Conservation (phyloP, 192 early-diverging fungal species). For the Dissophora ornata region DNA sequence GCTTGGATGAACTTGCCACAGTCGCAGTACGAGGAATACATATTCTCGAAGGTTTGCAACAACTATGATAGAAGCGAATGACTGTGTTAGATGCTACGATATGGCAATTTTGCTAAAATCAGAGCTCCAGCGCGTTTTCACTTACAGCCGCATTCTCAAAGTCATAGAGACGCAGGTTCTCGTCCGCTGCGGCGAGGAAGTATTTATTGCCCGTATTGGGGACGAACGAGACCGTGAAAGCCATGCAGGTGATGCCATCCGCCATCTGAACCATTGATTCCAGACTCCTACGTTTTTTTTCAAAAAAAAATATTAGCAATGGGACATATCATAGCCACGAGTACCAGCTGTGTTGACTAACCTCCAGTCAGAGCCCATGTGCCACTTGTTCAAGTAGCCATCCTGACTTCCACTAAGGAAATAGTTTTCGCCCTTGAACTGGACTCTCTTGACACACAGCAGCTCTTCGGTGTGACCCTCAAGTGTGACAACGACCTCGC, state of each 20-base stretch:
- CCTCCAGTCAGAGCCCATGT: constrained; percentile 85
- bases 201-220: constrained; percentile 95
- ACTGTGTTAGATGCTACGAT: too few species aligned
- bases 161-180: constrained; percentile 89
- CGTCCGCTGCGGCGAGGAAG: constrained; percentile 91
- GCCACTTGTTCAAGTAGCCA: constrained; percentile 93
- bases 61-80: constrained; percentile 48
- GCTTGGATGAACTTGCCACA: constrained; percentile 89
- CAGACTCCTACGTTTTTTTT: constrained; percentile 62
- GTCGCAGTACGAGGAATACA: constrained; percentile 96
- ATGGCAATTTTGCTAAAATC: too few species aligned
- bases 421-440: constrained; percentile 85
- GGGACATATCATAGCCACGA: too few species aligned
- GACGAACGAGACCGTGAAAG: constrained; percentile 93
- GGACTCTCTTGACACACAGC: constrained; percentile 79
- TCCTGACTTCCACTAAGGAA: constrained; percentile 93
- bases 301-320: too few species aligned
- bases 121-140: too few species aligned
- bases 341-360: too few species aligned
- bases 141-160: constrained; percentile 80
- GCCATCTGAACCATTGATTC: constrained; percentile 73
- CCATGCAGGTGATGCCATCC: constrained; percentile 94
- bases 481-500: constrained; percentile 82
- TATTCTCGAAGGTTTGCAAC: constrained; percentile 71
- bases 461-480: constrained; percentile 92